A percentile compares a stretch with the other conserved stretches of the same genome.
Conservation (phyloP, 495 filamentous ascomycete genomes). For the Penicillium psychrofluorescens region DNA sequence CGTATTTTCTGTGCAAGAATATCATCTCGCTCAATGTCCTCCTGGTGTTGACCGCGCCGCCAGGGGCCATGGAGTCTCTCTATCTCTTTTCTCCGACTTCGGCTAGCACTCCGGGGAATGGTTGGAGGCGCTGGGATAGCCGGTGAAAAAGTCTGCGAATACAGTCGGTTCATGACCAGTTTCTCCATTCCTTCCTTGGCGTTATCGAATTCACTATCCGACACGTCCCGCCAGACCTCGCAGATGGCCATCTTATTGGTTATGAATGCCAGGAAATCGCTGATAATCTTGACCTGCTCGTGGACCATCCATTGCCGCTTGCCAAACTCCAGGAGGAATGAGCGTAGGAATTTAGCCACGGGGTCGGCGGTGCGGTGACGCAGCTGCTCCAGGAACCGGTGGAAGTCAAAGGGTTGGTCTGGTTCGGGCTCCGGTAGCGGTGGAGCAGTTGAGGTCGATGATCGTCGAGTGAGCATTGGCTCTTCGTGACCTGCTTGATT, state of each 20-base stretch:
- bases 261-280: slow-evolving; percentile 96
- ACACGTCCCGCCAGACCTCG: slow-evolving; percentile 93
- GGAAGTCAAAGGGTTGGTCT: slow-evolving; percentile 92
- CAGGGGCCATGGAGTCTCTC: slow-evolving; percentile 72
- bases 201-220: slow-evolving; percentile 96
- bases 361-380: slow-evolving; percentile 94
- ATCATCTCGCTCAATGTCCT: slow-evolving; percentile 95
- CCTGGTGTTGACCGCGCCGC: slow-evolving; percentile 89
- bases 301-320: slow-evolving; percentile 99
- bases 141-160: slow-evolving; percentile 93
- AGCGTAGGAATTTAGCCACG: slow-evolving; percentile 89
- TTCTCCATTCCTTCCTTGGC: slow-evolving; percentile 99
- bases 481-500: slow-evolving; percentile 17
- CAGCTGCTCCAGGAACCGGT: slow-evolving; percentile 91
- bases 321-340: slow-evolving; percentile 88
- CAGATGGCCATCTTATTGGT: slow-evolving; percentile 98
- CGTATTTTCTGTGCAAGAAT: slow-evolving; percentile 90
- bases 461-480: slow-evolving; percentile 44
- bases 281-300: slow-evolving; percentile 97
- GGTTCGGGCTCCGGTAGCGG: slow-evolving; percentile 87
- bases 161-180: slow-evolving; percentile 96
- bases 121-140: slow-evolving; percentile 76
- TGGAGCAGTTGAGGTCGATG: slow-evolving; percentile 40
- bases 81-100: slow-evolving; percentile 58
- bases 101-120: slow-evolving; percentile 53